Evolutionary conservation across 495 filamentous ascomycete species (phyloP).

Genomic region (Immersiella caudata): DNA sequence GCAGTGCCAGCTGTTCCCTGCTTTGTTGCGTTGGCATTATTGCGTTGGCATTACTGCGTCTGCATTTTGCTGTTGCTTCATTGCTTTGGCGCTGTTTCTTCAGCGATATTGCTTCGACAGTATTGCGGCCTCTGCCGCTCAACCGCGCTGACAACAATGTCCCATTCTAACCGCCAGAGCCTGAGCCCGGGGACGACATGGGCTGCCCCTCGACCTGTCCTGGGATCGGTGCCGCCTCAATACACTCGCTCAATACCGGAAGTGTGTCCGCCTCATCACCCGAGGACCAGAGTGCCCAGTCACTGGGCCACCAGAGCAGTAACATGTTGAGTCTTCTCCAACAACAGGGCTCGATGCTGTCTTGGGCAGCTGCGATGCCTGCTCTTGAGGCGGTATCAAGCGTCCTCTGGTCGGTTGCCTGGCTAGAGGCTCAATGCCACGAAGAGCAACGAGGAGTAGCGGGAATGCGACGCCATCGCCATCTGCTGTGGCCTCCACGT

Average conservation of each 20-base stretch:
- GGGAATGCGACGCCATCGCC: slow-evolving; percentile 46
- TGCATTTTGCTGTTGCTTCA: too few relatives aligned
- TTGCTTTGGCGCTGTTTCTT: too few relatives aligned
- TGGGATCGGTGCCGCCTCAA: slow-evolving; percentile 35
- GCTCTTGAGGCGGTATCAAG: too few relatives aligned
- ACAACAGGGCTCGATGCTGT: slow-evolving; percentile 50
- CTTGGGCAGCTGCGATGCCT: too few relatives aligned
- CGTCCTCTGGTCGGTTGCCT: too few relatives aligned
- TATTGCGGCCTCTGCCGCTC: slow-evolving; percentile 19
- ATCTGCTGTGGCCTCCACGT: slow-evolving; percentile 50
- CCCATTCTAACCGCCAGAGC: slow-evolving; percentile 41
- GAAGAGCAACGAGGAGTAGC: slow-evolving; percentile 26
- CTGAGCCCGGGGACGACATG: slow-evolving; percentile 45
- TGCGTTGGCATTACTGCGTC: too few relatives aligned
- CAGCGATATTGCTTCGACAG: too few relatives aligned
- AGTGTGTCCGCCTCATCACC: slow-evolving; percentile 47
- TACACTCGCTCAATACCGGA: slow-evolving; percentile 45
- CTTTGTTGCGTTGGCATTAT: too few relatives aligned
- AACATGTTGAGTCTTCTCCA: slow-evolving; percentile 49
- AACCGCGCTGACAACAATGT: slow-evolving; percentile 49
- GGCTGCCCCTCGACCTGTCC: slow-evolving; percentile 50
- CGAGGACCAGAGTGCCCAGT: slow-evolving; percentile 50
- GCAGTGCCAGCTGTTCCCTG: not conserved
- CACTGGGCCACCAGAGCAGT: slow-evolving; percentile 45
- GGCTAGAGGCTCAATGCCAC: too few relatives aligned